Percentiles rank a stretch among this genome's conserved stretches.
phyloP scores from a whole-genome alignment of 179 eudicot species.

The Corrigiola litoralis region DNA sequence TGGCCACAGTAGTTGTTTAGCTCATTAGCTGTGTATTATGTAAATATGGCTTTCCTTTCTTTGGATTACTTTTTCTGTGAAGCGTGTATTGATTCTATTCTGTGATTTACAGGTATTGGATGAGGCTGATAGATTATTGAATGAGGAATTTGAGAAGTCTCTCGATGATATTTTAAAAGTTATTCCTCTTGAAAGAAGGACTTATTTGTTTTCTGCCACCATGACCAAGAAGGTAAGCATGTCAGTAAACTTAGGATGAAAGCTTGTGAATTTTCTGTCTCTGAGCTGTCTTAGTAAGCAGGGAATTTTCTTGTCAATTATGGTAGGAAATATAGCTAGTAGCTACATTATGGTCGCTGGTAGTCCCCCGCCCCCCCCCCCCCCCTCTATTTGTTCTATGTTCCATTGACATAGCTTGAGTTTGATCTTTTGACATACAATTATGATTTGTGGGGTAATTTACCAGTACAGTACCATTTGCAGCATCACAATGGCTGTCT shows the following conservation, averaged over 20 bases:
- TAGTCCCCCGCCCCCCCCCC: no score
- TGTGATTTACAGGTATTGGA: constrained; percentile 61
- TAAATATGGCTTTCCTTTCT: neutral
- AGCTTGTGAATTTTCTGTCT: neutral
- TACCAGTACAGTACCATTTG: neutral
- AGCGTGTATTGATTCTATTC: neutral
- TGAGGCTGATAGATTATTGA: constrained; percentile 90
- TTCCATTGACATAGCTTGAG: neutral
- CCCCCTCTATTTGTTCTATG: neutral
- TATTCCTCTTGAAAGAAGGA: constrained; percentile 71
- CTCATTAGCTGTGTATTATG: no score
- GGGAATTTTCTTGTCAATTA: neutral
- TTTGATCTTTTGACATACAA: neutral
- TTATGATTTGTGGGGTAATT: neutral
- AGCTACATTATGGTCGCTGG: no score
- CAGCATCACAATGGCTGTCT: neutral
- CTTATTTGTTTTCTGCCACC: constrained; percentile 88
- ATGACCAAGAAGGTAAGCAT: constrained; percentile 82
- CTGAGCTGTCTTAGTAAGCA: neutral
- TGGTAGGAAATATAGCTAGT: neutral
- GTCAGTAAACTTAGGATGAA: neutral
- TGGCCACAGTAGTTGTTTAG: no score
- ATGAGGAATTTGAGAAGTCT: constrained; percentile 83
- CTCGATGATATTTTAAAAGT: constrained; percentile 66
- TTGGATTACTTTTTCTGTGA: no score